Evolutionary conservation across 2,329 filamentous ascomycete species (phyloP).

Genomic region (Xylaria digitata): DNA sequence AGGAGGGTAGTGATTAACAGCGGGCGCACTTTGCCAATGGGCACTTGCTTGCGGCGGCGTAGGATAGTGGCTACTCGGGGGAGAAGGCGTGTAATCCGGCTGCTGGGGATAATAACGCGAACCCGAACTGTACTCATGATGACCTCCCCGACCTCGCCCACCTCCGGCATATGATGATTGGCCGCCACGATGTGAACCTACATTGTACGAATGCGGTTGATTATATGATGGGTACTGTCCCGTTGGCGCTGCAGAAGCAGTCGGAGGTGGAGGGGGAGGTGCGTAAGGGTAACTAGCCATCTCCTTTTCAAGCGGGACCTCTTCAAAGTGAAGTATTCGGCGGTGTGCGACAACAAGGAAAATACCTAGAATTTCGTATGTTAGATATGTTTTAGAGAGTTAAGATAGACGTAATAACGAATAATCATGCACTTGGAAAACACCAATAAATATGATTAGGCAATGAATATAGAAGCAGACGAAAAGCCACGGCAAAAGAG

Average conservation of each 20-base stretch:
- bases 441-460: no score
- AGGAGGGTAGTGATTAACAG: slow-evolving; percentile 45
- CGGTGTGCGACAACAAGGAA: slow-evolving; percentile 6
- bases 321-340: slow-evolving; percentile 15
- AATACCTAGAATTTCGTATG: slow-evolving; percentile 18
- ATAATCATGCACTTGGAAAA: no score
- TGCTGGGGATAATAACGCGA: slow-evolving; percentile 47
- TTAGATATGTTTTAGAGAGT: slow-evolving; percentile 17
- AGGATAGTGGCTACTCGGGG: slow-evolving; percentile 43
- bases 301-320: slow-evolving; percentile 27
- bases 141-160: slow-evolving; percentile 45
- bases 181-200: slow-evolving; percentile 48
- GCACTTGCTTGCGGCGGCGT: slow-evolving; percentile 45
- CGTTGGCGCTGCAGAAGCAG: slow-evolving; percentile 47
- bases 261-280: slow-evolving; percentile 48
- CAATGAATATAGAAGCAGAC: not conserved
- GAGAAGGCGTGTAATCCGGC: slow-evolving; percentile 44
- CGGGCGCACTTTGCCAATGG: slow-evolving; percentile 51
- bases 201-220: slow-evolving; percentile 58
- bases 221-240: slow-evolving; percentile 47
- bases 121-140: slow-evolving; percentile 44
- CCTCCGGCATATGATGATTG: slow-evolving; percentile 41
- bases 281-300: slow-evolving; percentile 50
- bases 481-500: not conserved
- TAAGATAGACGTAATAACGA: not conserved